phyloP scores from a whole-genome alignment of 345 rosid genomes.

The Brassica rapa region DNA sequence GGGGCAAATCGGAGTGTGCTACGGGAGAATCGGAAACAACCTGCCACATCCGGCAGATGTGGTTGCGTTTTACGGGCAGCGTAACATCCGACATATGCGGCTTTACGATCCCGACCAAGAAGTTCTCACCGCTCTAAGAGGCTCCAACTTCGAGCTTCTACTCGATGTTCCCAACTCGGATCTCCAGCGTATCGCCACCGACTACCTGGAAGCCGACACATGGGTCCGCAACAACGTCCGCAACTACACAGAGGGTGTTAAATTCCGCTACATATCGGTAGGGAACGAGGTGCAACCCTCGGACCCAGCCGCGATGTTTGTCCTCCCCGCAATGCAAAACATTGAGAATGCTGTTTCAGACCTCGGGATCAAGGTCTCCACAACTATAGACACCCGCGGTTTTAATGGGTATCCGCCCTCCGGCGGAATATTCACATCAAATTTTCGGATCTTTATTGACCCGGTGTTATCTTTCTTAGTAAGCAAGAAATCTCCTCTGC shows the following conservation, averaged over 20 bases:
- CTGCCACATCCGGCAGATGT: slow-evolving; percentile 52
- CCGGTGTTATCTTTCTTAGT: slow-evolving; percentile 40
- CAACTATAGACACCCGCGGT: slow-evolving; percentile 46
- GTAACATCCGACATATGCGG: slow-evolving; percentile 50
- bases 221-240: slow-evolving; percentile 49
- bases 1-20: slow-evolving; percentile 71
- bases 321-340: slow-evolving; percentile 42
- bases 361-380: slow-evolving; percentile 48
- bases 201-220: neutral
- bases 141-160: slow-evolving; percentile 44
- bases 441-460: slow-evolving; percentile 26
- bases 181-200: too few species aligned
- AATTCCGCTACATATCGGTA: slow-evolving; percentile 54
- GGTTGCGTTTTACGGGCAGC: slow-evolving; percentile 48
- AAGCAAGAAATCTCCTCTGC: slow-evolving; percentile 41
- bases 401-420: too few species aligned
- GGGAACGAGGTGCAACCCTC: slow-evolving; percentile 50
- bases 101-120: slow-evolving; percentile 44
- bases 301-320: slow-evolving; percentile 22
- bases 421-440: too few species aligned
- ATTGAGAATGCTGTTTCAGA: slow-evolving; percentile 40
- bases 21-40: slow-evolving; percentile 58
- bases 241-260: slow-evolving; percentile 40
- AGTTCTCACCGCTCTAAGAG: slow-evolving; percentile 39
- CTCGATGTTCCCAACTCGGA: slow-evolving; percentile 38